Base-by-base conservation (phyloP, 139 green algal species). In the Deuterostichococcus epilithicus region DNA sequence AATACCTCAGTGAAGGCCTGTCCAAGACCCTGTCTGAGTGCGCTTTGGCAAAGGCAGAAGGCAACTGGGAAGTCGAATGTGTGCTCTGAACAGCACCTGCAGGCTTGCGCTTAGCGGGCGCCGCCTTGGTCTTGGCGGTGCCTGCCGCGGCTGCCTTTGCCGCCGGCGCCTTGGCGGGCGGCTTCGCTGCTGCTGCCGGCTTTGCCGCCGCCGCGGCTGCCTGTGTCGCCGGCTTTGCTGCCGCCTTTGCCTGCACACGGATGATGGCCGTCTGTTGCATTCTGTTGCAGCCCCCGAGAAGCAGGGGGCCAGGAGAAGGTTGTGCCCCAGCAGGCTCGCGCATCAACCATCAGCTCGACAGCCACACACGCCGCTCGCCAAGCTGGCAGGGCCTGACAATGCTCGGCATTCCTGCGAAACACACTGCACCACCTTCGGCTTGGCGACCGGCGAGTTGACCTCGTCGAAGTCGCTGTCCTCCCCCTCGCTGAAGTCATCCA, bases 111-210 rank as follows among this genome's bases (percentile, higher is more conserved):
- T 63, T 63, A 20, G 13, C 52, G 28, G 52, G 52, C 18, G 20
- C 52, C 13, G 52, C 52, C 20, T 28, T 63, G 52, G 52, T 13
- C 78, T 79, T 82, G 35, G 68, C 36, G 2, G 47, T 42, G 8
- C 5, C 67, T 18, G 77, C 78, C 5, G 45, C 63, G 2, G 68
- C 72, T 33, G 77, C 82, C 63, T 85, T 86, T 37, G 76, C 76
- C 1, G 73, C 74, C 28, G 80, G 52, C 13, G 76, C 37, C 38
- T 30, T 28, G 1, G 72, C 22, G 1, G 76, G 60, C 22, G 45
- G 25, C 30, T 76, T 23, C 26, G 60, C 35, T 34, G 75, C 4
- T 34, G 74, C 76, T 0, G 65, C 32, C 1, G 60, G 39, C 72
- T 79, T 77, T 32, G 76, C 42, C 1, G 76, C 76, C 0, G 44